Conservation (phyloP, 2,329 filamentous ascomycete species). For the Grosmannia huntii region DNA sequence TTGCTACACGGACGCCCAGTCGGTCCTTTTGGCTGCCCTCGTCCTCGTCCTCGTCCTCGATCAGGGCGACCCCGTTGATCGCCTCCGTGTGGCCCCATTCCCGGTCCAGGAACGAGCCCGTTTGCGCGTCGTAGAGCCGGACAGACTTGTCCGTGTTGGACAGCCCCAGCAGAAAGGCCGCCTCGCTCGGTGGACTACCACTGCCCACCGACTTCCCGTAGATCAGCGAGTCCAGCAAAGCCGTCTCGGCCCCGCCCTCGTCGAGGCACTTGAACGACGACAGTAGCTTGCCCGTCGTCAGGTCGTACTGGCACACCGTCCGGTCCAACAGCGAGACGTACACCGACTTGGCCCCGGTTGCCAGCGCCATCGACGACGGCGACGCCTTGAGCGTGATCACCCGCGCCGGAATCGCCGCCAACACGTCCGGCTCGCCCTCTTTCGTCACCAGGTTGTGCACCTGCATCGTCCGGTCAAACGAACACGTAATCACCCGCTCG, state of each 20-base stretch:
- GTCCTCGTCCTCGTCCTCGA: constrained; percentile 41
- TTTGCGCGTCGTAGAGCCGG: constrained; percentile 70
- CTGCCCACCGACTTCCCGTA: constrained; percentile 37
- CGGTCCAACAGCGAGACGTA: constrained; percentile 50
- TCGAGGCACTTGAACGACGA: constrained; percentile 75
- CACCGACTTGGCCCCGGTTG: constrained; percentile 44
- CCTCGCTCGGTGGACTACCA: constrained; percentile 25
- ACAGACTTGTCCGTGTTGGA: constrained; percentile 96
- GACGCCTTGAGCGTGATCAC: constrained; percentile 77
- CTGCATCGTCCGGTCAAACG: constrained; percentile 76
- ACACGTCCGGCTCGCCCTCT: constrained; percentile 46
- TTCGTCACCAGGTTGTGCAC: constrained; percentile 66
- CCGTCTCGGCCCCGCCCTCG: constrained; percentile 65
- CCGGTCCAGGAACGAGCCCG: constrained; percentile 64
- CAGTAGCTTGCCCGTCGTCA: constrained; percentile 55
- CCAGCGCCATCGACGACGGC: constrained; percentile 69
- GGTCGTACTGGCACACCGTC: constrained; percentile 46
- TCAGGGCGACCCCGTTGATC: constrained; percentile 69
- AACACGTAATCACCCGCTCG: constrained; percentile 71
- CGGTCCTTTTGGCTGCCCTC: not conserved
- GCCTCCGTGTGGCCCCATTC: constrained; percentile 95
- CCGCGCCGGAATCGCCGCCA: constrained; percentile 65
- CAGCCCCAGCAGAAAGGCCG: constrained; percentile 65
- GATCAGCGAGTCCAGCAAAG: constrained; percentile 67
- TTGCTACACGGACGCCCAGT: too few species aligned